These are phyloP conservation scores for Solanum clarkiae DNA, from an alignment of 257 asterid genomes.

Conservation along the genomic window DNA sequence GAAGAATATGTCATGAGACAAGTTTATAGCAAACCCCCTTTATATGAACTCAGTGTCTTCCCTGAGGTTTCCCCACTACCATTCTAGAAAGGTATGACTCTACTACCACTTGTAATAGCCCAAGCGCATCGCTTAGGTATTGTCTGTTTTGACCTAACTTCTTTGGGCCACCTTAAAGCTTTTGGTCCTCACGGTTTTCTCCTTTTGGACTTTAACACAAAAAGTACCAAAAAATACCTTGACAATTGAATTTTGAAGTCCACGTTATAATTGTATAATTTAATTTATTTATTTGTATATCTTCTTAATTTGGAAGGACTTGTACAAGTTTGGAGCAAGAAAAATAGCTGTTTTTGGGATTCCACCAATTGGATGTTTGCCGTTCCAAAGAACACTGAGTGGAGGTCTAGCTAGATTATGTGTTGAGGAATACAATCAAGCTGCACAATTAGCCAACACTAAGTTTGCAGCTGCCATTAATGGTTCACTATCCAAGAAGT, in stretches of 20 bases:
- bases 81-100: not conserved
- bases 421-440: constrained; percentile 24
- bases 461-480: constrained; percentile 28
- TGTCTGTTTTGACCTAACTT: not conserved
- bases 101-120: not conserved
- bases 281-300: not conserved
- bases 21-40: not conserved
- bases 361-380: constrained; percentile 70
- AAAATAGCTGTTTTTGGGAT: constrained; percentile 43
- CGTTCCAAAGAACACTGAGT: constrained; percentile 54
- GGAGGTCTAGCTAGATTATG: constrained; percentile 46
- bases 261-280: too few relatives aligned
- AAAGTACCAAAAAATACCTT: not conserved
- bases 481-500: constrained; percentile 13
- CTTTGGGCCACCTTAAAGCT: not conserved
- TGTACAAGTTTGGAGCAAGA: constrained; percentile 47
- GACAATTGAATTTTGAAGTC: not conserved
- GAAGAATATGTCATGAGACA: not conserved
- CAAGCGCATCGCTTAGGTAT: not conserved
- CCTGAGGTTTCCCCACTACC: not conserved
- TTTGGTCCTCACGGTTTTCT: not conserved
- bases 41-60: not conserved
- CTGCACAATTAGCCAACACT: constrained; percentile 27
- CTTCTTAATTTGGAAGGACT: constrained; percentile 24
- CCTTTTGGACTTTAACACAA: not conserved